Percentiles rank a stretch among this genome's conserved stretches.
These are phyloP conservation scores for Sporothrix humicola DNA, from an alignment of 2,329 filamentous ascomycete species.

Conservation along the genomic window DNA sequence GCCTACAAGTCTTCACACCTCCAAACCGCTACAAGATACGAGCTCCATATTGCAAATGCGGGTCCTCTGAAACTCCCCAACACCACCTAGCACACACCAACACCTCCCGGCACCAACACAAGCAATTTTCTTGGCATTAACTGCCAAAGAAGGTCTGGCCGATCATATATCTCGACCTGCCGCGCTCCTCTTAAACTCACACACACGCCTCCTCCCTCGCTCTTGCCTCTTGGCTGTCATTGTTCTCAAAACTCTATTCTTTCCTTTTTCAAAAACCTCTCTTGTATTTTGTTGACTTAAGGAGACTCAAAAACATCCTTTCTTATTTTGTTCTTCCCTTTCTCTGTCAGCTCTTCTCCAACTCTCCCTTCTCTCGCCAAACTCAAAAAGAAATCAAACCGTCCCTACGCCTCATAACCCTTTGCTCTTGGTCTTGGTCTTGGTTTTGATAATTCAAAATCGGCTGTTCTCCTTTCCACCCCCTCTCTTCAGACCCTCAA, in stretches of 20 bases:
- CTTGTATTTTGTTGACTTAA: background rate
- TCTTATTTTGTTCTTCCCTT: conserved; percentile 9
- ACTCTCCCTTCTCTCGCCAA: conserved; percentile 5
- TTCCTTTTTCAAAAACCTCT: conserved; percentile 1
- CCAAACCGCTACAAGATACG: conserved; percentile 10
- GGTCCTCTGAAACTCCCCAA: conserved; percentile 32
- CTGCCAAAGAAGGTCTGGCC: conserved; percentile 7
- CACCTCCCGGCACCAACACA: background rate
- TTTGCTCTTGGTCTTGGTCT: background rate
- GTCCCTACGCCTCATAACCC: background rate
- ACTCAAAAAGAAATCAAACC: background rate
- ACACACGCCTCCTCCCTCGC: conserved; percentile 4
- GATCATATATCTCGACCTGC: conserved; percentile 31
- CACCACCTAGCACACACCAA: background rate
- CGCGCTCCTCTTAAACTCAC: conserved; percentile 9
- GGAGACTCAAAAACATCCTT: conserved; percentile 1
- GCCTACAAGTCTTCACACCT: background rate
- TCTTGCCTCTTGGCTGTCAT: conserved; percentile 8
- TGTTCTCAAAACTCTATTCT: background rate
- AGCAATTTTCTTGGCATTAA: conserved; percentile 25
- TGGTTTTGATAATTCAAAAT: background rate
- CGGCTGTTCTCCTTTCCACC: background rate
- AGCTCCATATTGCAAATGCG: conserved; percentile 31
- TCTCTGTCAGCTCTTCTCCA: background rate
- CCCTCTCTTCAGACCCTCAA: conserved; percentile 15